These are phyloP conservation scores for Blastomyces parvus DNA, from an alignment of 2,329 filamentous ascomycete genomes.

Conservation along the genomic window DNA sequence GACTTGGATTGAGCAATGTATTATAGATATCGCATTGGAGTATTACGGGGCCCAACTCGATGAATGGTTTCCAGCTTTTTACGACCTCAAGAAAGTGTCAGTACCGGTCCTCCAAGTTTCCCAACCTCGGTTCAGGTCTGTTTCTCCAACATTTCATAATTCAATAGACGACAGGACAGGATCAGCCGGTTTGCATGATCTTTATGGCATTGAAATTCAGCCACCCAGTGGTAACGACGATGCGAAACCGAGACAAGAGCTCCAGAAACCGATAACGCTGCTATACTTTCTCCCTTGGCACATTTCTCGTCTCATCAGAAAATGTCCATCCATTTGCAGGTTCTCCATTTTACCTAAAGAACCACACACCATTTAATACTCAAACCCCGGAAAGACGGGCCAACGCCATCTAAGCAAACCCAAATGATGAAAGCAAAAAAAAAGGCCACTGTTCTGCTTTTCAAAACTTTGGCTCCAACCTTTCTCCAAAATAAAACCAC, in stretches of 20 bases:
- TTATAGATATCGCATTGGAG: neutral
- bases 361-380: neutral
- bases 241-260: neutral
- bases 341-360: neutral
- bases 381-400: neutral
- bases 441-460: neutral
- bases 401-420: neutral
- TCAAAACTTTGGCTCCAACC: conserved; percentile 2
- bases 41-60: neutral
- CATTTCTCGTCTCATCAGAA: neutral
- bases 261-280: neutral
- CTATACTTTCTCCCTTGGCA: neutral
- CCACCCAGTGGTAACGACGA: neutral
- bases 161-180: neutral
- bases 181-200: neutral
- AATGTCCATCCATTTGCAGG: neutral
- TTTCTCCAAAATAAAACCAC: neutral
- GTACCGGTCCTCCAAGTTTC: neutral
- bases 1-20: neutral
- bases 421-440: conserved; percentile 3
- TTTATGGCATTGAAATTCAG: neutral
- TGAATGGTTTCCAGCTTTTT: neutral
- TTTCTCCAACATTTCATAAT: neutral
- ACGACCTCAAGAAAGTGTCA: neutral
- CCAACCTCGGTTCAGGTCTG: neutral